A percentile compares a stretch with the other conserved stretches of the same genome.
Conservation (phyloP, 2,329 filamentous ascomycete genomes). For the Calonectria multiphialidica region DNA sequence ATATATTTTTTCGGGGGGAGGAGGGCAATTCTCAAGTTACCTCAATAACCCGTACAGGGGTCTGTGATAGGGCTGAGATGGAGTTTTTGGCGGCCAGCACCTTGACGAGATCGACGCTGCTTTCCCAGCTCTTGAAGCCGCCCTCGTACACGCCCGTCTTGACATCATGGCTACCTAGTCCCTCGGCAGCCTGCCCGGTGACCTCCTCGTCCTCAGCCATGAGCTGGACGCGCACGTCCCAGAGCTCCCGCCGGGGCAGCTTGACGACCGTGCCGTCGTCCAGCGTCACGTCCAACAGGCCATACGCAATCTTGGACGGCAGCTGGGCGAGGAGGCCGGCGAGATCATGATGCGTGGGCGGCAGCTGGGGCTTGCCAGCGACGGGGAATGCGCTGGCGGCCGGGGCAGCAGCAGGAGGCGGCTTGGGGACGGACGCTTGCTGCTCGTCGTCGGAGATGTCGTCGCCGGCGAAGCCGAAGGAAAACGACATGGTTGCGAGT, state of each 20-base stretch:
- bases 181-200: conserved; percentile 52
- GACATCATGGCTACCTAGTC: conserved; percentile 78
- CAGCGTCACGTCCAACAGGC: conserved; percentile 67
- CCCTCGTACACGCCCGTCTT: conserved; percentile 88
- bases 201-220: conserved; percentile 76
- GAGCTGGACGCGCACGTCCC: conserved; percentile 84
- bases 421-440: conserved; percentile 37
- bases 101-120: conserved; percentile 82
- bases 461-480: conserved; percentile 73
- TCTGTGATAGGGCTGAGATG: conserved; percentile 45
- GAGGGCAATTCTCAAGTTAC: conserved; percentile 43
- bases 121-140: conserved; percentile 92
- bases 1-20: background rate
- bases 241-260: conserved; percentile 81
- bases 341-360: conserved; percentile 64
- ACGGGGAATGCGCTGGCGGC: conserved; percentile 68
- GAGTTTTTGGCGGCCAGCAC: conserved; percentile 64
- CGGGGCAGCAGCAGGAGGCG: conserved; percentile 37
- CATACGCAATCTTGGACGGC: conserved; percentile 81
- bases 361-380: conserved; percentile 70
- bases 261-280: conserved; percentile 65
- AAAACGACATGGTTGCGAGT: conserved; percentile 59
- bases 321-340: conserved; percentile 66
- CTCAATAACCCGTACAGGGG: conserved; percentile 64
- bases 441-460: conserved; percentile 66